Base-by-base conservation (phyloP, 305 asterid species). In the Fraxinus paxiana region DNA sequence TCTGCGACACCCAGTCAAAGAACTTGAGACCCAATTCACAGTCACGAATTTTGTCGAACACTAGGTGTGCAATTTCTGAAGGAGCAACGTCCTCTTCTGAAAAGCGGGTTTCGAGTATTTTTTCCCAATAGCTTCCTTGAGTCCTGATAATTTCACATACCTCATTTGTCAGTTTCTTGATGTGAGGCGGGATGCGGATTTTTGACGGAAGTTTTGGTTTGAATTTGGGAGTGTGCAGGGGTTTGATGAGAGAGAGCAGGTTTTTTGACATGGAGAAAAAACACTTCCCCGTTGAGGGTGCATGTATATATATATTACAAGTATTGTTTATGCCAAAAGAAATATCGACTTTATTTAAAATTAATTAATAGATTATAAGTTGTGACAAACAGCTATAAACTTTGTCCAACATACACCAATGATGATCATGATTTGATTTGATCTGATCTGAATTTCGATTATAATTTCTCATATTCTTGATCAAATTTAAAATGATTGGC, bases 21-120 rank as follows among this genome's bases (percentile, higher is more conserved):
- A 95, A 95, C 73, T 88, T 92, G 77, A 95, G 89, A 79, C 93
- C 99, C 83, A 91, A 85, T 73, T 82, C 86, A 51, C 87, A 84
- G 85, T 95, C 92, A 30, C 87, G 96, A 89, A 94, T 85, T 92
- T 87, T 92, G 86, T 92, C 99, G 85, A 95, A 91, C 97, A 95
- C 95, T 17, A 84, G 82, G 93, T 88, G 91, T 79, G 99, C 98
- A 90, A 95, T 86, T 37, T 92, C 92, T 0, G 97, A 87, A 15
- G 97, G 96, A 65, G 90, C 86, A 3, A 88, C 80, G 33, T 89
- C 92, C 77, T 87, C 95, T 24, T 90, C 93, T 0, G 84, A 84
- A 31, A 94, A 87, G 0, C 93, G 93, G 79, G 85, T 82, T 81
- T 89, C 90, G 65, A 96, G 86, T 31, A 90, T 37, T 73, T 85